phyloP scores from a whole-genome alignment of 2,329 filamentous ascomycete genomes.

The Talaromyces sp. region DNA sequence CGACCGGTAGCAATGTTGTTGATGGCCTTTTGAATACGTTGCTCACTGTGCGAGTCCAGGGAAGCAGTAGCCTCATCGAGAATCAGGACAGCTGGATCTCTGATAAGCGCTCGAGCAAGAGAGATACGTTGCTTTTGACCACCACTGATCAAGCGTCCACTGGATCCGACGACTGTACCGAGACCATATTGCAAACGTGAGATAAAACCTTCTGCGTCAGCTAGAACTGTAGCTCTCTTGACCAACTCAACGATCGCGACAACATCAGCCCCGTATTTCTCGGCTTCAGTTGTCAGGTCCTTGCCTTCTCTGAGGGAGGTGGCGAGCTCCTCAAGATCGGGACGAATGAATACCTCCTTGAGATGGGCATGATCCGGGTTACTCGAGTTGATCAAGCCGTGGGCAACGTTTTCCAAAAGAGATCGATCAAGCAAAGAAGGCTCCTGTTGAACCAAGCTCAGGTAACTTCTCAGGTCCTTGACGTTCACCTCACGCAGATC shows the following conservation, averaged over 20 bases:
- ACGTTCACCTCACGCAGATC: slow-evolving; percentile 62
- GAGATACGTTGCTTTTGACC: slow-evolving; percentile 81
- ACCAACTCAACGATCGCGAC: slow-evolving; percentile 54
- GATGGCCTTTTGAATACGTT: slow-evolving; percentile 57
- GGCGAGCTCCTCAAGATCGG: slow-evolving; percentile 52
- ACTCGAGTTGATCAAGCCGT: slow-evolving; percentile 46
- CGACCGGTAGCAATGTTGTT: slow-evolving; percentile 60
- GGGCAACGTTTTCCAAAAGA: slow-evolving; percentile 37
- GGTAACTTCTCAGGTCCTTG: slow-evolving; percentile 24
- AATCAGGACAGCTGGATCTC: slow-evolving; percentile 71
- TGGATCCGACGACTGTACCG: slow-evolving; percentile 72
- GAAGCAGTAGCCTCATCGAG: slow-evolving; percentile 78
- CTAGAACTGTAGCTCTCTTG: slow-evolving; percentile 52
- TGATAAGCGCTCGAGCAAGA: slow-evolving; percentile 75
- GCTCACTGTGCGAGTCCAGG: slow-evolving; percentile 57
- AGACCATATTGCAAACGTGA: slow-evolving; percentile 55
- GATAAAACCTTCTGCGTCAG: slow-evolving; percentile 55
- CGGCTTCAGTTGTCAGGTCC: slow-evolving; percentile 50
- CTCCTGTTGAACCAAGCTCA: slow-evolving; percentile 28
- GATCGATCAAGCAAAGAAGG: slow-evolving; percentile 26
- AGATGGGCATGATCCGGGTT: slow-evolving; percentile 27
- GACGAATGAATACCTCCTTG: slow-evolving; percentile 48
- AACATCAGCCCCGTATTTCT: slow-evolving; percentile 48
- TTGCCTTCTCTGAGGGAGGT: slow-evolving; percentile 50
- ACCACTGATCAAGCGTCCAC: slow-evolving; percentile 71